Conservation (phyloP, 2,329 filamentous ascomycete genomes). For the Bertia moriformis region DNA sequence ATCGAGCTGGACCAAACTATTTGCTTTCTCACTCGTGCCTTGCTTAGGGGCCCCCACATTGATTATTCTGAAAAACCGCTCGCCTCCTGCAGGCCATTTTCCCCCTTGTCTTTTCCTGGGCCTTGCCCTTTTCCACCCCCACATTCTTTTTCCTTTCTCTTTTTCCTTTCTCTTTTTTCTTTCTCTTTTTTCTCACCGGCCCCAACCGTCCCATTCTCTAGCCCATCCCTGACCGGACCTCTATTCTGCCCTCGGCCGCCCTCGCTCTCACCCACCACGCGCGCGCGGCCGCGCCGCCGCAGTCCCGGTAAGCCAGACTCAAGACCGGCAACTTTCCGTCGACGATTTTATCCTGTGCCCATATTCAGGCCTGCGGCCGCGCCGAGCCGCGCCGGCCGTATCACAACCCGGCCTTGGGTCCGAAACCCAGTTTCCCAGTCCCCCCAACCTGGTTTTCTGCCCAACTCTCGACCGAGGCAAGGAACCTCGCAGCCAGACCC, state of each 20-base stretch:
- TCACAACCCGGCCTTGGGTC: neutral
- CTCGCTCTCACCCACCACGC: constrained; percentile 1
- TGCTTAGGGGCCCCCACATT: no score
- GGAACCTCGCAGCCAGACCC: neutral
- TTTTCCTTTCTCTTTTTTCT: no score
- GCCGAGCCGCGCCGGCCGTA: neutral
- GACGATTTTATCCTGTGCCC: neutral
- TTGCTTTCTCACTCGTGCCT: no score
- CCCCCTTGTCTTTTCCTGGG: no score
- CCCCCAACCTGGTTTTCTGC: neutral
- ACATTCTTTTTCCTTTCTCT: constrained; percentile 7
- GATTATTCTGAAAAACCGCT: no score
- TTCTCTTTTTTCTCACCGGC: no score
- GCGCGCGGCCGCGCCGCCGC: no score
- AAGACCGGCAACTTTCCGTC: neutral
- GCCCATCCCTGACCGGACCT: no score
- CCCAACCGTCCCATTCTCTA: no score
- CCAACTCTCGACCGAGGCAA: neutral
- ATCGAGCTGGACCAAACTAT: no score
- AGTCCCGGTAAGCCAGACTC: neutral
- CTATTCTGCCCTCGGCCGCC: constrained; percentile 1
- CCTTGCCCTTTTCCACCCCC: no score
- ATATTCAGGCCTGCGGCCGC: neutral
- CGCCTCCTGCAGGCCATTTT: no score
- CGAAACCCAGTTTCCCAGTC: neutral